Conservation (phyloP, 371 early-diverging fungal species). For the Mucor ambiguus region DNA sequence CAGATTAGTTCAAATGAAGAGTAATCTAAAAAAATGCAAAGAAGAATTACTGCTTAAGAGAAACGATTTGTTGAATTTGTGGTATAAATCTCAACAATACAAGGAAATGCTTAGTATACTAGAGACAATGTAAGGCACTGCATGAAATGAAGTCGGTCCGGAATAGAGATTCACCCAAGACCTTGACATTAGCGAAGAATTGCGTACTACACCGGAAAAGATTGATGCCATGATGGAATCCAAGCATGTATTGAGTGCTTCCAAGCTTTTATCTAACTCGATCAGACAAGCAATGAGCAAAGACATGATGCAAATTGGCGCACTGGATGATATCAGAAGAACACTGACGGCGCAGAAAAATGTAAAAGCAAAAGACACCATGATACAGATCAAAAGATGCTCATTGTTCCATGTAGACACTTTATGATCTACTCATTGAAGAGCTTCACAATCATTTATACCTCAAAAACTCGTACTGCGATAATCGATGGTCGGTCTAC, state of each 20-base stretch:
- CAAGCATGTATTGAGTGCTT: conserved; percentile 84
- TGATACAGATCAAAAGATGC: not conserved
- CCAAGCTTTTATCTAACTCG: conserved; percentile 69
- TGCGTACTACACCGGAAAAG: conserved; percentile 78
- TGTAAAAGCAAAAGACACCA: conserved; percentile 33
- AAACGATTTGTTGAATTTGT: conserved; percentile 77
- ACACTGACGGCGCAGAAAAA: conserved; percentile 72
- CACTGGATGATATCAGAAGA: conserved; percentile 75
- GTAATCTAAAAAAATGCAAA: conserved; percentile 68
- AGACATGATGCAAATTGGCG: conserved; percentile 85
- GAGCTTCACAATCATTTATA: conserved; percentile 94
- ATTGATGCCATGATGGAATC: conserved; percentile 72
- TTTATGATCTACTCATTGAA: conserved; percentile 83
- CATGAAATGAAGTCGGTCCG: not conserved
- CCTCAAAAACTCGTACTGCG: conserved; percentile 77
- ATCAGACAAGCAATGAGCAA: conserved; percentile 68
- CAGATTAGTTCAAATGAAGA: conserved; percentile 69
- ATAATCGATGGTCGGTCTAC: conserved; percentile 64
- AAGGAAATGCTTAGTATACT: conserved; percentile 84
- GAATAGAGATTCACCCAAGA: not conserved
- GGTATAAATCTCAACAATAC: conserved; percentile 79
- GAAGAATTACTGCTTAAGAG: conserved; percentile 71
- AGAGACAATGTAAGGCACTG: conserved; percentile 65
- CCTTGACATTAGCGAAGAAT: conserved; percentile 66
- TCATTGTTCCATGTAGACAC: conserved; percentile 36